These are phyloP conservation scores for Odontarrhena argentea DNA, from an alignment of 345 rosid species.

Conservation along the genomic window DNA sequence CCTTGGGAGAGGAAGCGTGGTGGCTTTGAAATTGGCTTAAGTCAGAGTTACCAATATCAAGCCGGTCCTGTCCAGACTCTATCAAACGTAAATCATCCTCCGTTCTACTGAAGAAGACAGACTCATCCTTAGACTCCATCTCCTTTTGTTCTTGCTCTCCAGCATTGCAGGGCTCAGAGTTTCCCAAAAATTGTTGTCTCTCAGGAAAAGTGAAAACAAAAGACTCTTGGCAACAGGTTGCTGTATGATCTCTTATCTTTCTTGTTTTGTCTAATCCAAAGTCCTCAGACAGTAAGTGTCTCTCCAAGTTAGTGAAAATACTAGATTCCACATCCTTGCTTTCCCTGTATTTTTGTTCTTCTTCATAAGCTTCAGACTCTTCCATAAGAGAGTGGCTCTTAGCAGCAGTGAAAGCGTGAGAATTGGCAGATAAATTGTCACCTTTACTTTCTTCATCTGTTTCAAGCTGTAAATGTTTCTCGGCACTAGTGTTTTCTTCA, in stretches of 20 bases:
- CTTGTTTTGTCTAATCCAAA: neutral
- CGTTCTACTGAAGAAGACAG: conserved; percentile 20
- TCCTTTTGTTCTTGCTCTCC: conserved; percentile 14
- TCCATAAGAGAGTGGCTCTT: conserved; percentile 10
- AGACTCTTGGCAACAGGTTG: conserved; percentile 14
- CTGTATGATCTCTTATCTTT: conserved; percentile 2
- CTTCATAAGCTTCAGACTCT: conserved; percentile 20
- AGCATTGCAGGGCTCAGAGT: conserved; percentile 7
- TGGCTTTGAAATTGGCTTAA: conserved; percentile 13
- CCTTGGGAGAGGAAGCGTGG: conserved; percentile 10
- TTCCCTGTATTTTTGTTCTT: neutral
- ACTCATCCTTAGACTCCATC: conserved; percentile 16
- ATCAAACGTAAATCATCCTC: conserved; percentile 7
- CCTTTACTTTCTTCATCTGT: conserved; percentile 7
- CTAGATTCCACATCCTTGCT: conserved; percentile 25
- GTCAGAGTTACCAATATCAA: neutral
- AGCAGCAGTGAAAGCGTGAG: conserved; percentile 4
- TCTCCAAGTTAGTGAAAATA: conserved; percentile 11
- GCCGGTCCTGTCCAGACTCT: conserved; percentile 12
- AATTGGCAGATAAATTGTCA: neutral
- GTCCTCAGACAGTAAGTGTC: neutral
- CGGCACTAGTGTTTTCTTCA: neutral
- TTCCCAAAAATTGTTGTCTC: neutral
- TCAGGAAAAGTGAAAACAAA: conserved; percentile 14
- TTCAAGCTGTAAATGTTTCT: conserved; percentile 6